phyloP scores from a whole-genome alignment of 2,329 filamentous ascomycete genomes.

The Colletotrichum musicola region DNA sequence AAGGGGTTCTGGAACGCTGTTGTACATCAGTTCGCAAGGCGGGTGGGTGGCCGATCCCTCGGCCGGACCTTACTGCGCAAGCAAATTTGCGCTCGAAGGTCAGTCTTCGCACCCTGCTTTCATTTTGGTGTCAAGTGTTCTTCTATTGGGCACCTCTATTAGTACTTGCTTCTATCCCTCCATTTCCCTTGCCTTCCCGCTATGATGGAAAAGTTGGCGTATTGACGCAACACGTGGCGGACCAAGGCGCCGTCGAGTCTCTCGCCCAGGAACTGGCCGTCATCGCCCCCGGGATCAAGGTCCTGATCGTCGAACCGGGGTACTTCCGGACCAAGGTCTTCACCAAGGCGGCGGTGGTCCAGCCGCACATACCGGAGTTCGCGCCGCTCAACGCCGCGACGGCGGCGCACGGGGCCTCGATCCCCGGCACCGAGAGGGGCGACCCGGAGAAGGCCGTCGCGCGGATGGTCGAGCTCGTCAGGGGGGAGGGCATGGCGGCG shows the following conservation, averaged over 20 bases:
- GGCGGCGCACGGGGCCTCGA: not conserved
- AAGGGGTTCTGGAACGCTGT: conserved; percentile 47
- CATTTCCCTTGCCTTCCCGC: not conserved
- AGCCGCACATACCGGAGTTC: not conserved
- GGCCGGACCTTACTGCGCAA: conserved; percentile 48
- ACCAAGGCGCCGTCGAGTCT: conserved; percentile 46
- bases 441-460: conserved; percentile 63
- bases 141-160: too few species aligned
- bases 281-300: conserved; percentile 48
- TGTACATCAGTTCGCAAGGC: conserved; percentile 52
- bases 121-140: not conserved
- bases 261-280: conserved; percentile 46
- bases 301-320: conserved; percentile 58
- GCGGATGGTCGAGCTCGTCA: conserved; percentile 66
- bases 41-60: conserved; percentile 49
- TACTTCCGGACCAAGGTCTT: conserved; percentile 55
- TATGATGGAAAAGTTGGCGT: not conserved
- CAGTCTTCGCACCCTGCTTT: not conserved
- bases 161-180: not conserved
- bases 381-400: not conserved
- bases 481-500: conserved; percentile 55
- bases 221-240: not conserved
- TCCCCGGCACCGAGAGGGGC: conserved; percentile 52
- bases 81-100: conserved; percentile 50
- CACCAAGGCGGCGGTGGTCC: not conserved